Conservation (phyloP, 1,139 yeast species). For the Kurtzmaniella natalensis region DNA sequence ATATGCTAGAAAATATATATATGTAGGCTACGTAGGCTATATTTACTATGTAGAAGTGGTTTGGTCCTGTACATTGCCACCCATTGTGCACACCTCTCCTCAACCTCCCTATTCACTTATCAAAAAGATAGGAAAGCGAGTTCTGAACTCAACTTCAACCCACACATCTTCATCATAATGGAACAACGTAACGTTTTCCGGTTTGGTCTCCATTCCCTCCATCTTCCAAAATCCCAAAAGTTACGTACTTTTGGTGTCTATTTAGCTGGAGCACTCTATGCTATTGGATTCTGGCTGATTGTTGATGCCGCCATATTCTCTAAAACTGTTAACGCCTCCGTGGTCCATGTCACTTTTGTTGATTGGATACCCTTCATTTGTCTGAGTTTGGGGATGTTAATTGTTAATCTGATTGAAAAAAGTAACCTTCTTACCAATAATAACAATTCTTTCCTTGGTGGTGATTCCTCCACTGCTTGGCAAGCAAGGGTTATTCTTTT, state of each 20-base stretch:
- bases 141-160: no score
- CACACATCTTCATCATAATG: no score
- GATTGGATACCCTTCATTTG: constrained; percentile 96
- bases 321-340: constrained; percentile 78
- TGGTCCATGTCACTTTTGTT: constrained; percentile 80
- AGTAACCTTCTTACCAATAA: constrained; percentile 60
- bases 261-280: constrained; percentile 70
- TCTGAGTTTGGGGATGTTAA: constrained; percentile 84
- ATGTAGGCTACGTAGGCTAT: no score
- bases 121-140: no score
- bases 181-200: constrained; percentile 43
- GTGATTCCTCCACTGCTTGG: constrained; percentile 66
- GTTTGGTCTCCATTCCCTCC: constrained; percentile 37
- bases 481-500: constrained; percentile 88
- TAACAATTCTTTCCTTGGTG: constrained; percentile 48
- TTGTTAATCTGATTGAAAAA: constrained; percentile 89
- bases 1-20: no score
- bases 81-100: background rate
- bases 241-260: constrained; percentile 75
- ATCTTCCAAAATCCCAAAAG: constrained; percentile 64
- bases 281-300: constrained; percentile 87
- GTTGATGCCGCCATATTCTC: constrained; percentile 87
- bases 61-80: background rate
- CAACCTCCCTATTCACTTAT: background rate
- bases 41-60: no score